Conservation (phyloP, 129 eudicot species). For the Arctium minus region DNA sequence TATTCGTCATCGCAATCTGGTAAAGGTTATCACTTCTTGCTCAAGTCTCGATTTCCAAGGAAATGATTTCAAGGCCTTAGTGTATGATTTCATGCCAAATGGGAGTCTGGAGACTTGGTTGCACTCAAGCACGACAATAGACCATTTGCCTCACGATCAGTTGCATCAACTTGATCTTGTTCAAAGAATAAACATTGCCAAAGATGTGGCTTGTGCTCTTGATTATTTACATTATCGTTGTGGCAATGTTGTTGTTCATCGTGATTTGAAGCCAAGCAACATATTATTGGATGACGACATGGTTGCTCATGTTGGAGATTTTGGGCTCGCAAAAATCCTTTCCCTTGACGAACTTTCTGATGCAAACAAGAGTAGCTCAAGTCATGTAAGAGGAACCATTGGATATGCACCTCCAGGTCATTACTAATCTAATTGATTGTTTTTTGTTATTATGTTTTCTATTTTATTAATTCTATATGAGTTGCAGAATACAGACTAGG, state of each 20-base stretch:
- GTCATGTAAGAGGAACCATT: constrained; percentile 12
- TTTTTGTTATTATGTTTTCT: neutral
- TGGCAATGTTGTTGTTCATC: constrained; percentile 23
- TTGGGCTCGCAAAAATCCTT: constrained; percentile 32
- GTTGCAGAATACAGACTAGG: constrained; percentile 38
- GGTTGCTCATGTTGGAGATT: constrained; percentile 38
- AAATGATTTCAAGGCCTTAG: constrained; percentile 24
- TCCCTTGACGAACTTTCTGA: constrained; percentile 4
- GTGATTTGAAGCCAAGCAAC: constrained; percentile 32
- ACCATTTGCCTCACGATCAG: neutral
- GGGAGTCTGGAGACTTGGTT: constrained; percentile 33
- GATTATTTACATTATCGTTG: constrained; percentile 25
- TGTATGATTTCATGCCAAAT: constrained; percentile 23
- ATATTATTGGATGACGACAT: constrained; percentile 23
- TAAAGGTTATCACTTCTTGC: constrained; percentile 28
- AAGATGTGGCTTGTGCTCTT: constrained; percentile 34
- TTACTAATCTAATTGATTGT: neutral
- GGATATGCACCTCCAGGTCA: constrained; percentile 31
- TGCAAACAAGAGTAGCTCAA: constrained; percentile 9
- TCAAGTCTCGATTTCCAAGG: constrained; percentile 33
- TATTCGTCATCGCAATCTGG: constrained; percentile 32
- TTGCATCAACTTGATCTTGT: neutral
- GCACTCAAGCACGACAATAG: neutral
- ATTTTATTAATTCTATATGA: neutral
- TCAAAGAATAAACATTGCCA: constrained; percentile 16